Conservation (phyloP, 1,284 basidiomycete genomes). For the Gomphus sp. region DNA sequence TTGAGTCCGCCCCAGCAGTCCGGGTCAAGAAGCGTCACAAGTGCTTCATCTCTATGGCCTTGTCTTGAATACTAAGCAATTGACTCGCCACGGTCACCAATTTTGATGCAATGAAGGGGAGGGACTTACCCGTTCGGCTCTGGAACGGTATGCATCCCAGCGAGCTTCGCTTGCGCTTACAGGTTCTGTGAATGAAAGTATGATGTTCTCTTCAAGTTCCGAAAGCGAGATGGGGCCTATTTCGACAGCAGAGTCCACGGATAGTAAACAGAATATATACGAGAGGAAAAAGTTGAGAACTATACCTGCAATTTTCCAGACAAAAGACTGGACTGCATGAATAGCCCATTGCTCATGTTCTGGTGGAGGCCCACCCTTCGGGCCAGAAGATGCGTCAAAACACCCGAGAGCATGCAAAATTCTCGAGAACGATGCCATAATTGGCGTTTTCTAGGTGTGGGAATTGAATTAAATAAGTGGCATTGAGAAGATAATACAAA, state of each 20-base stretch:
- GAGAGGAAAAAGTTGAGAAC: background rate
- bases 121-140: conserved; percentile 46
- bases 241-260: background rate
- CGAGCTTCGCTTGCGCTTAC: conserved; percentile 52
- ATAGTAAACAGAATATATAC: background rate
- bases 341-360: conserved; percentile 60
- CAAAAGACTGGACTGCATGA: conserved; percentile 60
- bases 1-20: conserved; percentile 56
- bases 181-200: conserved; percentile 52
- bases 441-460: conserved; percentile 53
- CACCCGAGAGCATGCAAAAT: conserved; percentile 57
- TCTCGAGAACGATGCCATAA: conserved; percentile 58
- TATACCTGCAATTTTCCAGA: conserved; percentile 63
- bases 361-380: conserved; percentile 36
- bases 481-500: conserved; percentile 16
- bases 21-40: conserved; percentile 57
- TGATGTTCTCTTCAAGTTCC: conserved; percentile 56
- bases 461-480: background rate
- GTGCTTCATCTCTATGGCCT: conserved; percentile 51
- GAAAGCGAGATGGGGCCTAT: conserved; percentile 62
- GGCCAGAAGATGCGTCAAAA: conserved; percentile 60
- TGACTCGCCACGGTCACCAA: conserved; percentile 5
- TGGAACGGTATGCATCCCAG: conserved; percentile 51
- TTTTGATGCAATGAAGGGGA: background rate
- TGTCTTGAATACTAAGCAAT: conserved; percentile 52